Base-by-base conservation (phyloP, 1,139 yeast species). In the Taphrina deformans region DNA sequence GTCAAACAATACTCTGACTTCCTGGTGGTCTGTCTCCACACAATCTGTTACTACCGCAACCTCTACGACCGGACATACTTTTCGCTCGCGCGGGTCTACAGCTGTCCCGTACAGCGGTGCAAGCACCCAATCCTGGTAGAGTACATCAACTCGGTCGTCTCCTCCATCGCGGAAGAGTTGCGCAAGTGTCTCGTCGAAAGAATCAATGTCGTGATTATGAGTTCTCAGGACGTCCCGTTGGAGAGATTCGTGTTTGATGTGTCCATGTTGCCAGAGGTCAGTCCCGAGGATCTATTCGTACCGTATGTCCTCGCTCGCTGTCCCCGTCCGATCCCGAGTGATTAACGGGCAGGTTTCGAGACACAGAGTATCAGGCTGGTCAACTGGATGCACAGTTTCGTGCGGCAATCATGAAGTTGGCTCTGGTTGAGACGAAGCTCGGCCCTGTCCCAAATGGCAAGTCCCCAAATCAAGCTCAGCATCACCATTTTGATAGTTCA, bases 61-160 rank as follows among this genome's bases (percentile, higher is more conserved):
- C 71, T 79, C 1, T 78, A 78, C 65, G 79, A 79, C 1, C 64
- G 51, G 12, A 71, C 68, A 9, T 70, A 79, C 10, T 79, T 78
- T 64, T 66, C 68, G 12, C 69, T 69, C 12, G 76, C 74, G 10
- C 70, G 78, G 27, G 73, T 71, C 65, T 77, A 75, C 63, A 75
- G 73, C 33, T 69, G 72, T 10, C 77, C 77, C 0, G 74, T 75
- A 29, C 72, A 72, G 52, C 76, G 75, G 62, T 71, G 71, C 65
- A 71, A 78, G 33, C 80, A 79, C 56, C 79, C 79, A 0, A 75
- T 72, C 6, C 76, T 79, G 16, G 67, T 71, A 52, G 72, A 71
- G 16, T 79, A 78, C 77, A 71, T 76, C 21, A 75, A 75, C 46
- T 69, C 70, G 45, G 73, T 76, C 55, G 73, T 74, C 2, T 67